Evolutionary conservation across 352 stramenopile genomes (phyloP).

Genomic region (Phytophthora lateralis): DNA sequence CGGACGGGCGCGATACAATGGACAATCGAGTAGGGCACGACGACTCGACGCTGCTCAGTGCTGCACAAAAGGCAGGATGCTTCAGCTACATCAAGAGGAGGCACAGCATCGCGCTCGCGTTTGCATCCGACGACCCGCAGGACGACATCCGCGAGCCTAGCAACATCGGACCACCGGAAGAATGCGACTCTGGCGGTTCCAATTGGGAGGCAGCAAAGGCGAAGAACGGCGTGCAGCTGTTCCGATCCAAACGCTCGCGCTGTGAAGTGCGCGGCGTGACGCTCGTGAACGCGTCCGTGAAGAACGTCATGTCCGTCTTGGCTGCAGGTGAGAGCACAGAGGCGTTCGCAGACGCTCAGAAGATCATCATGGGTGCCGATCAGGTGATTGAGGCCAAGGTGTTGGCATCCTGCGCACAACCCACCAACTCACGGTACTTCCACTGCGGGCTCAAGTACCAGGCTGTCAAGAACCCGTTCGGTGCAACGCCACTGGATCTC

Average conservation of each 20-base stretch:
- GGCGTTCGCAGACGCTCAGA: conserved; percentile 65
- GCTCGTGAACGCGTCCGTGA: conserved; percentile 78
- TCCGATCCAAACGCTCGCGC: conserved; percentile 65
- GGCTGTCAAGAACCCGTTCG: conserved; percentile 84
- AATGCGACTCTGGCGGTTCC: conserved; percentile 25
- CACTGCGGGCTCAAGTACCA: conserved; percentile 87
- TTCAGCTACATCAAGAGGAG: conserved; percentile 84
- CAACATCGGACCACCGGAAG: conserved; percentile 37
- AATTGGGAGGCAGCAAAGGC: conserved; percentile 70
- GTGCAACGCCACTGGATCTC: conserved; percentile 61
- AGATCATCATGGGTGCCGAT: conserved; percentile 60
- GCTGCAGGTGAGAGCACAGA: conserved; percentile 56
- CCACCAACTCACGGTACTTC: conserved; percentile 66
- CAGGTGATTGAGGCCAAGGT: conserved; percentile 73
- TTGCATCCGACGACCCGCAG: conserved; percentile 46
- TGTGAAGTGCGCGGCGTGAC: conserved; percentile 79
- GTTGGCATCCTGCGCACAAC: conserved; percentile 64
- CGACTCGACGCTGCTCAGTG: conserved; percentile 41
- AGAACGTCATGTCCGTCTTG: conserved; percentile 83
- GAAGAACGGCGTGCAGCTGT: conserved; percentile 79
- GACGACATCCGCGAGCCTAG: conserved; percentile 36
- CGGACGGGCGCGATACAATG: conserved; percentile 17
- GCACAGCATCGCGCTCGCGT: conserved; percentile 74
- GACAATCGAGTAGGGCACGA: conserved; percentile 7
- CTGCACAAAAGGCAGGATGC: conserved; percentile 78